Evolutionary conservation across 805 yeast genomes (phyloP).

Genomic region (Candida silvatica): DNA sequence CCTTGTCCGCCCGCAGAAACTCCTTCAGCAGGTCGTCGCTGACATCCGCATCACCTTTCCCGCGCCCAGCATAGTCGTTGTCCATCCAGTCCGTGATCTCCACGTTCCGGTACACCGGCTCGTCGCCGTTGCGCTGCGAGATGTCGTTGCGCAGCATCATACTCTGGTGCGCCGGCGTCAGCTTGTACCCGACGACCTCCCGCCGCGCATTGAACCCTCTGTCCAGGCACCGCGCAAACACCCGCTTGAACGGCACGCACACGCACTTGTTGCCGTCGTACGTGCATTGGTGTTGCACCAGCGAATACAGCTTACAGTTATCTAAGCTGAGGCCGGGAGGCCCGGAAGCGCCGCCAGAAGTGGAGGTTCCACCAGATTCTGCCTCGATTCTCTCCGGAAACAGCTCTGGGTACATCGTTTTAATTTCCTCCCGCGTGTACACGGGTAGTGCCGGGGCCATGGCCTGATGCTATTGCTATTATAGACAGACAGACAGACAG

Average conservation of each 20-base stretch:
- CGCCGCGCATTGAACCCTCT: conserved; percentile 11
- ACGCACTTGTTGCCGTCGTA: conserved; percentile 31
- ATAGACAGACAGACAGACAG: too few species aligned
- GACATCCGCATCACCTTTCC: conserved; percentile 4
- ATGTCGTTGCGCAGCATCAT: conserved; percentile 2
- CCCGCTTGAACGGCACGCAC: conserved; percentile 40
- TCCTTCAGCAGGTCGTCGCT: conserved; percentile 13
- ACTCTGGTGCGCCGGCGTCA: conserved; percentile 17
- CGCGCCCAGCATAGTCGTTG: conserved; percentile 23
- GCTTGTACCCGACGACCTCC: conserved; percentile 22
- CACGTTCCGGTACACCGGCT: conserved; percentile 19
- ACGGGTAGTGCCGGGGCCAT: conserved; percentile 49
- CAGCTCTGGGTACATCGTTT: conserved; percentile 16
- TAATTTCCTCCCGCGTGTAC: conserved; percentile 28
- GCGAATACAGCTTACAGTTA: conserved; percentile 25
- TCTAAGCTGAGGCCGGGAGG: conserved; percentile 8
- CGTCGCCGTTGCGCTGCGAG: conserved; percentile 3
- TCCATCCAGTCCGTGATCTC: conserved; percentile 32
- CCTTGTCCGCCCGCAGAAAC: conserved; percentile 24
- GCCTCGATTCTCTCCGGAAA: conserved; percentile 14
- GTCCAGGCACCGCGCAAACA: conserved; percentile 35
- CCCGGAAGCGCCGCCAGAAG: too few species aligned
- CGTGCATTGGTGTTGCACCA: conserved; percentile 40
- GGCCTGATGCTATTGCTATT: too few species aligned
- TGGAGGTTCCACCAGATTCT: conserved; percentile 6